A percentile compares a stretch with the other conserved stretches of the same genome.
Conservation (phyloP, 2,329 filamentous ascomycete species). For the Botrytis elliptica region DNA sequence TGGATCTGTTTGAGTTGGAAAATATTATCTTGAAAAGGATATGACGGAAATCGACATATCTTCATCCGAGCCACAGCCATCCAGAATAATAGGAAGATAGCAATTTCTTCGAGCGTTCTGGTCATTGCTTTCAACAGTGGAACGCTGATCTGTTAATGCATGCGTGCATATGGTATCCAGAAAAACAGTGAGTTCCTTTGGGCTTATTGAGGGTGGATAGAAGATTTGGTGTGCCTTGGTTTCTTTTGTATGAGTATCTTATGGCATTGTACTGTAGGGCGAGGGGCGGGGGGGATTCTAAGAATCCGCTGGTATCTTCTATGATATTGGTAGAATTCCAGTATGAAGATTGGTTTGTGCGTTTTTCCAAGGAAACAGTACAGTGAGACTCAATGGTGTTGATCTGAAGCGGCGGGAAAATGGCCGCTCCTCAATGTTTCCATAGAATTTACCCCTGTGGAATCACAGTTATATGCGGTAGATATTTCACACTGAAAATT, state of each 20-base stretch:
- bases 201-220: no score
- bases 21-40: no score
- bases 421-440: no score
- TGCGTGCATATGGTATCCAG: no score
- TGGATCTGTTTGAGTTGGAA: no score
- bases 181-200: not conserved
- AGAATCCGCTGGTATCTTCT: not conserved
- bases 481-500: no score
- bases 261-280: not conserved
- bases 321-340: not conserved
- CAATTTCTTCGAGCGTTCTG: not conserved
- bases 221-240: not conserved
- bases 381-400: not conserved
- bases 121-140: not conserved
- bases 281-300: not conserved
- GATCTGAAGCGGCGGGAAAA: no score
- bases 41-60: no score
- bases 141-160: not conserved
- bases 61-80: not conserved
- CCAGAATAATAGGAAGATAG: not conserved
- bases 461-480: rapidly evolving
- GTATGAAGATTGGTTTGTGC: not conserved
- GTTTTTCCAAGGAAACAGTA: not conserved
- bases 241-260: not conserved
- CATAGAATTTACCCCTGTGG: no score